Evolutionary conservation across 345 rosid genomes (phyloP).

Genomic region (Citrus hindsii): DNA sequence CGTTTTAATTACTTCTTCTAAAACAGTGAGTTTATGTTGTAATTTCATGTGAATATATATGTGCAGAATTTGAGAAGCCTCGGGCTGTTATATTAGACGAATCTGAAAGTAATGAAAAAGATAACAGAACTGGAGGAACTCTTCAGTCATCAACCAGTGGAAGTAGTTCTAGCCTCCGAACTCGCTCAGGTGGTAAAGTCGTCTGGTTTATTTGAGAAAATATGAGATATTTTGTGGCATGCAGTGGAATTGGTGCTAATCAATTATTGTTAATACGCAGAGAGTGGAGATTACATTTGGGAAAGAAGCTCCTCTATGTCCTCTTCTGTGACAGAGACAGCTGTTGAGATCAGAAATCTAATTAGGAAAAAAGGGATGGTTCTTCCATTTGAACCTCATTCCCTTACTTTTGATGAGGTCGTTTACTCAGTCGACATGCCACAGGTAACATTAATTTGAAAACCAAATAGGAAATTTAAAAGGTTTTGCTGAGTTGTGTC

Average conservation of each 20-base stretch:
- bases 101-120: constrained; percentile 23
- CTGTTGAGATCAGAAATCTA: constrained; percentile 1
- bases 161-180: constrained; percentile 14
- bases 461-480: background rate
- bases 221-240: background rate
- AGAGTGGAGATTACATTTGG: constrained; percentile 3
- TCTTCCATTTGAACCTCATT: constrained; percentile 78
- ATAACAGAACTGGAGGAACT: constrained; percentile 23
- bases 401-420: constrained; percentile 54
- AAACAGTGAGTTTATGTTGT: background rate
- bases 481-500: too few relatives aligned
- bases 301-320: constrained; percentile 20
- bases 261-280: constrained; percentile 7
- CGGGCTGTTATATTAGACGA: constrained; percentile 25
- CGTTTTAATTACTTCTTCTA: background rate
- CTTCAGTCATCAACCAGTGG: constrained; percentile 23
- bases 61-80: background rate
- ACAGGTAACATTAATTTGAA: constrained; percentile 32
- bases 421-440: constrained; percentile 79
- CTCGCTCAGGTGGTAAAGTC: constrained; percentile 18
- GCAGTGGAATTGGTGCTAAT: background rate
- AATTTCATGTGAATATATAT: background rate
- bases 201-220: background rate
- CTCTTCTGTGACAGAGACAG: constrained; percentile 17
- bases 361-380: constrained; percentile 62